Conservation (phyloP, 208 protist species). For the Porcisia deanei region DNA sequence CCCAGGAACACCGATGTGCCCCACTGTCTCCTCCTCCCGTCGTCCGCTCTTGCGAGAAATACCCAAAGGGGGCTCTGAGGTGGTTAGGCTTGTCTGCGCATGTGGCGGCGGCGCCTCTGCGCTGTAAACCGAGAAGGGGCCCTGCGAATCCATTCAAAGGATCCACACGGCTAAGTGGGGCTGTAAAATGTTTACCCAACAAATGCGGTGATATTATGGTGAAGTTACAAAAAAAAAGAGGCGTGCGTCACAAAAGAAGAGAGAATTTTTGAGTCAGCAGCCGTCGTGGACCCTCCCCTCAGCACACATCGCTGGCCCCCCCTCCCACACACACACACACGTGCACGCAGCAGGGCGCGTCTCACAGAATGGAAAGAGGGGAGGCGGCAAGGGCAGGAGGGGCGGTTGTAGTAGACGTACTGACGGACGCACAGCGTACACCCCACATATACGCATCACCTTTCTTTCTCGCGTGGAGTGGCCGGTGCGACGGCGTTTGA, state of each 20-base stretch:
- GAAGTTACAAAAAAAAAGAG: not conserved
- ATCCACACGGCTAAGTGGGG: not conserved
- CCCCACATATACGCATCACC: not conserved
- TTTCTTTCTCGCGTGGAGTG: not conserved
- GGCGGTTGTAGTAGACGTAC: not conserved
- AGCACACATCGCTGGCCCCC: not conserved
- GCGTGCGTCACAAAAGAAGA: not conserved
- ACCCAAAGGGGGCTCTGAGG: not conserved
- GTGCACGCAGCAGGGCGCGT: not conserved
- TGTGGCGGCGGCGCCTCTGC: not conserved
- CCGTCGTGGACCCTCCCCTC: not conserved
- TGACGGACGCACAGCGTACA: not conserved
- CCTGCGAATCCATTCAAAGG: not conserved
- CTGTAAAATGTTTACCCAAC: not conserved
- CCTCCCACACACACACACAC: constrained; percentile 1
- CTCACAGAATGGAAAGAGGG: not conserved
- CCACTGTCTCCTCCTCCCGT: constrained; percentile 3
- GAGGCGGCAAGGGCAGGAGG: not conserved
- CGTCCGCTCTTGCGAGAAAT: constrained; percentile 8
- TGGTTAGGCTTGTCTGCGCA: not conserved
- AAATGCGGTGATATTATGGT: not conserved
- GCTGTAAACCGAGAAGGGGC: not conserved
- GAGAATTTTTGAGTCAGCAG: not conserved
- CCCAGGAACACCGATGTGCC: not conserved
- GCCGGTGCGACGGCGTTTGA: no score